These are phyloP conservation scores for Dactylis glomerata DNA, from an alignment of 176 grass and related monocot genomes.

Conservation along the genomic window DNA sequence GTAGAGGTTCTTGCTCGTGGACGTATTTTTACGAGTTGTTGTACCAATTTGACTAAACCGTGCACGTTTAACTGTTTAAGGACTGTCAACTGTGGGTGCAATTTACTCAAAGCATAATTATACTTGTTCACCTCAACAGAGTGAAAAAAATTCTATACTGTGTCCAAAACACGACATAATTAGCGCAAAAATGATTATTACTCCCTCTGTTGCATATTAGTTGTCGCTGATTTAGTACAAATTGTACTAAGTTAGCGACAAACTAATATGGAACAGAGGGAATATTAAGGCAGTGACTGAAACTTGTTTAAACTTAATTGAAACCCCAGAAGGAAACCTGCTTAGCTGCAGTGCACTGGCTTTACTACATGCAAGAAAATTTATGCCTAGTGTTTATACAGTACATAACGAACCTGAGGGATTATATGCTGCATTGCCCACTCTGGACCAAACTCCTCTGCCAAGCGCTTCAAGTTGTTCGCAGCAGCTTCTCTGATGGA, in stretches of 20 bases:
- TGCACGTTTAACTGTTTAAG: not conserved
- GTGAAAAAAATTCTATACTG: not conserved
- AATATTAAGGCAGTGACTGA: not conserved
- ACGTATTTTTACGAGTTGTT: not conserved
- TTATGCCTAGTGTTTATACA: not conserved
- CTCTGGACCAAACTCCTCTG: constrained; percentile 93
- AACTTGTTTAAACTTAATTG: not conserved
- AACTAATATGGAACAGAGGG: too few relatives aligned
- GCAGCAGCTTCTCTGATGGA: constrained; percentile 93
- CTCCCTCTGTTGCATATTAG: too few relatives aligned
- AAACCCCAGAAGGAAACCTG: not conserved
- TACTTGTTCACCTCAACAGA: not conserved
- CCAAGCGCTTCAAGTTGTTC: constrained; percentile 90
- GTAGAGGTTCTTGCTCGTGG: not conserved
- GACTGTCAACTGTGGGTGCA: not conserved
- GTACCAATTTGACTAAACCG: not conserved
- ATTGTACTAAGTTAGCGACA: too few relatives aligned
- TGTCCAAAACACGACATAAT: not conserved
- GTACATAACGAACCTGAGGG: constrained; percentile 61
- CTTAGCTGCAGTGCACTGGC: not conserved
- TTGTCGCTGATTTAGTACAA: too few relatives aligned
- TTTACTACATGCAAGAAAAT: not conserved
- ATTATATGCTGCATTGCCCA: constrained; percentile 97
- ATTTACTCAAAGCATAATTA: not conserved
- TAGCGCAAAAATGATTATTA: too few relatives aligned